These are phyloP conservation scores for Mortierella sp. DNA, from an alignment of 371 early-diverging fungal genomes.

Conservation along the genomic window DNA sequence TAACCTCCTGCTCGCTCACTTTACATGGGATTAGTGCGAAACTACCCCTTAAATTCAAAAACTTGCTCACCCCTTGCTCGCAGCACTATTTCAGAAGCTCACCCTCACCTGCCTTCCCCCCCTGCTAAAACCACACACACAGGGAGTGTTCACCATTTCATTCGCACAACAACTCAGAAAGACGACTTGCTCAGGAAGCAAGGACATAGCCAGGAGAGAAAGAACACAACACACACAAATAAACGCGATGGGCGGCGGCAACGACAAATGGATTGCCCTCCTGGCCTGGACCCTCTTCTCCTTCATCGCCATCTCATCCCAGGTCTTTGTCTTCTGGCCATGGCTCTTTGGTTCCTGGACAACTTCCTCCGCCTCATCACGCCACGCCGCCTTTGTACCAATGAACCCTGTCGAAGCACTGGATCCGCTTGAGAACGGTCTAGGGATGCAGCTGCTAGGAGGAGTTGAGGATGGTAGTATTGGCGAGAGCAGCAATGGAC, in stretches of 20 bases:
- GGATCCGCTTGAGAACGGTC: constrained; percentile 27
- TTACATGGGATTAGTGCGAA: no score
- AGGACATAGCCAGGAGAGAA: not conserved
- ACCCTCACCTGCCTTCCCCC: no score
- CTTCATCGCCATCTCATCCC: constrained; percentile 63
- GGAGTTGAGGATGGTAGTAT: not conserved
- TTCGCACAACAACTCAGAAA: not conserved
- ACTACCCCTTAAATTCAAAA: no score
- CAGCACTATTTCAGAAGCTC: no score
- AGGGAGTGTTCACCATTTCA: not conserved
- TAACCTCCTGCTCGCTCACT: no score
- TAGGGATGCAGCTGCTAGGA: not conserved
- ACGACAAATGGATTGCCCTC: constrained; percentile 58
- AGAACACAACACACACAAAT: not conserved
- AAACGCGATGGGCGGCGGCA: constrained; percentile 21
- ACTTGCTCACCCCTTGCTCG: no score
- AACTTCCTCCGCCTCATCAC: not conserved
- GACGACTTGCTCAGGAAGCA: not conserved
- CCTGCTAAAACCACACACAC: not conserved
- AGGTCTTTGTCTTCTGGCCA: constrained; percentile 68
- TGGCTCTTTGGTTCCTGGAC: constrained; percentile 61
- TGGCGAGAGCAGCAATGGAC: not conserved
- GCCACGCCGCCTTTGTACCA: not conserved
- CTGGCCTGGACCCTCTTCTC: constrained; percentile 64
- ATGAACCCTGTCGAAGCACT: constrained; percentile 5